phyloP scores from a whole-genome alignment of 805 yeast species.

The Metschnikowia aberdeeniae region DNA sequence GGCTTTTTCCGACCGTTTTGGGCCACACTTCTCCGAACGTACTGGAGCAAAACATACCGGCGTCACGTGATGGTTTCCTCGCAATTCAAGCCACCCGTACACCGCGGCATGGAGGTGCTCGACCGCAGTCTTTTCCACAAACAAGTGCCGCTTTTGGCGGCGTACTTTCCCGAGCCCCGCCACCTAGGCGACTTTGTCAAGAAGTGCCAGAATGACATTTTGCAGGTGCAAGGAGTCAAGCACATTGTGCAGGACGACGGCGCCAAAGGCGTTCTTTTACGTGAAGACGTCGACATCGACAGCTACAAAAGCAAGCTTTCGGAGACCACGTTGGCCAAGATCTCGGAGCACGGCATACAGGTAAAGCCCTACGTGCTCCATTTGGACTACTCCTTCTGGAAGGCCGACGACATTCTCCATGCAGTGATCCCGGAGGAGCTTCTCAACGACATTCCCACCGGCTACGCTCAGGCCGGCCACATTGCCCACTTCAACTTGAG shows the following conservation, averaged over 20 bases:
- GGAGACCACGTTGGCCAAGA: conserved; percentile 37
- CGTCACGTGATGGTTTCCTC: conserved; percentile 22
- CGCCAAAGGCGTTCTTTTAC: conserved; percentile 56
- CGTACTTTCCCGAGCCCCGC: conserved; percentile 64
- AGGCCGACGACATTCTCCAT: conserved; percentile 76
- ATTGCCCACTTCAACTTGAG: conserved; percentile 88
- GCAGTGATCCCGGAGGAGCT: conserved; percentile 72
- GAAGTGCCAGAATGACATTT: conserved; percentile 51
- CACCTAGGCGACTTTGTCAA: conserved; percentile 60
- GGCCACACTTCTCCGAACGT: not conserved
- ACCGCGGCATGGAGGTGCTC: conserved; percentile 58
- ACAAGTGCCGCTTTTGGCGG: conserved; percentile 59
- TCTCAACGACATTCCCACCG: conserved; percentile 75
- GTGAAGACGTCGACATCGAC: conserved; percentile 44
- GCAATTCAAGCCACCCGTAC: conserved; percentile 59
- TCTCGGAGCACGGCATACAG: conserved; percentile 45
- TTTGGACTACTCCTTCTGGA: conserved; percentile 79
- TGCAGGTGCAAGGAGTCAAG: conserved; percentile 66
- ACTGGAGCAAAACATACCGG: conserved; percentile 23
- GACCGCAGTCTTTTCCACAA: conserved; percentile 63
- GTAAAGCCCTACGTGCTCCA: conserved; percentile 51
- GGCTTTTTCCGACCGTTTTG: not conserved
- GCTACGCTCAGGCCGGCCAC: conserved; percentile 92
- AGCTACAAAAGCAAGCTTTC: conserved; percentile 39
- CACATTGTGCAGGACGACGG: conserved; percentile 49